Conservation (phyloP, 345 rosid species). For the Populus pruinosa region DNA sequence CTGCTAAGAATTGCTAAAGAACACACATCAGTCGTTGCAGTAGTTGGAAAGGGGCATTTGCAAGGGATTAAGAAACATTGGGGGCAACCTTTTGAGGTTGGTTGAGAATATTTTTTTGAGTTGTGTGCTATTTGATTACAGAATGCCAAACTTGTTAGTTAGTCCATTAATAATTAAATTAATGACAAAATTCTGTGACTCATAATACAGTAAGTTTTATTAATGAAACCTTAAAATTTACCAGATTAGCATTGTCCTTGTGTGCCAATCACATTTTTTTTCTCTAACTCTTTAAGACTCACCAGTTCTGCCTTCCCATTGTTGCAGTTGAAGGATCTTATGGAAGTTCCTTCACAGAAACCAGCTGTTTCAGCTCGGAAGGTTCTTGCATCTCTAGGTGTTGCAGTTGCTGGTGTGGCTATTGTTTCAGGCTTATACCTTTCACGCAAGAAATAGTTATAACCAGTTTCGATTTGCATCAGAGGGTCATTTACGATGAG, state of each 20-base stretch:
- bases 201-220: background rate
- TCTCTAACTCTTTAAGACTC: background rate
- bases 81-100: constrained; percentile 73
- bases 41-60: constrained; percentile 97
- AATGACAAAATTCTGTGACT: background rate
- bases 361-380: constrained; percentile 41
- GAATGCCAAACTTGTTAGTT: background rate
- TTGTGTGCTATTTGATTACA: too few species aligned
- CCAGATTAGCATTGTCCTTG: background rate
- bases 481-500: background rate
- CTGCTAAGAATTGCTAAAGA: constrained; percentile 67
- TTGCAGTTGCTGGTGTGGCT: constrained; percentile 67
- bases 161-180: background rate
- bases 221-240: background rate
- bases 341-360: constrained; percentile 58
- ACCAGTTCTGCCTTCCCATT: background rate
- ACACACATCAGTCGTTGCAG: constrained; percentile 84
- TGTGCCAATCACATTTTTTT: background rate
- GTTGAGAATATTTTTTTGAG: constrained; percentile 14
- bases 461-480: background rate
- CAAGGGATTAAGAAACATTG: constrained; percentile 81
- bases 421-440: constrained; percentile 61
- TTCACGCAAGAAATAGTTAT: constrained; percentile 48
- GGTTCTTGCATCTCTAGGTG: constrained; percentile 60
- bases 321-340: constrained; percentile 60